These are phyloP conservation scores for Sicyos edulis DNA, from an alignment of 306 rosid species.

Conservation along the genomic window DNA sequence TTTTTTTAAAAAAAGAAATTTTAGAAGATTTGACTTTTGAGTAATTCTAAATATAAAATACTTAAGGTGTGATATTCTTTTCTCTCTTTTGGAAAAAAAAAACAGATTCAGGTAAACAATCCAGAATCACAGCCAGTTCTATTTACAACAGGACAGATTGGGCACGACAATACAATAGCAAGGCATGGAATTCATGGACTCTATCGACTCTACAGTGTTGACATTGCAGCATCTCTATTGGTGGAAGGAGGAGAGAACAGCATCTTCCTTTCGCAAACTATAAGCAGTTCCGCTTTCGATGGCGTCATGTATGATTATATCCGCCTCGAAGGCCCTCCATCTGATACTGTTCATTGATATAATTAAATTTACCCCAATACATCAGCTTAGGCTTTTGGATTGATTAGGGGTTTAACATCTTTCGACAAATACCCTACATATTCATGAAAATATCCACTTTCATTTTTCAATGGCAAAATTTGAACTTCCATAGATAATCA, in stretches of 20 bases:
- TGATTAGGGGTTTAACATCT: too few relatives aligned
- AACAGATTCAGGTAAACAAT: conserved; percentile 16
- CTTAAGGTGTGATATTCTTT: too few relatives aligned
- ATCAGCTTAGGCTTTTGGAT: too few relatives aligned
- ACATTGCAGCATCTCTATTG: background rate
- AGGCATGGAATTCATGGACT: conserved; percentile 33
- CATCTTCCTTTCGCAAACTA: conserved; percentile 23
- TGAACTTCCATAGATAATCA: background rate
- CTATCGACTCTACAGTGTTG: conserved; percentile 15
- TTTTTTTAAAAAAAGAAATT: too few relatives aligned
- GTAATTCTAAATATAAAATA: too few relatives aligned
- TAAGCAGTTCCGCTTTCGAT: conserved; percentile 1
- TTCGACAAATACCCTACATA: too few relatives aligned
- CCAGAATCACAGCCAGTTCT: background rate
- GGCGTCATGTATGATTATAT: conserved; percentile 29
- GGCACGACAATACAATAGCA: conserved; percentile 15
- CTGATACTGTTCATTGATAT: too few relatives aligned
- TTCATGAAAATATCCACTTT: background rate
- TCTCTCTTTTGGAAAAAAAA: too few relatives aligned
- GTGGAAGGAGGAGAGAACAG: conserved; percentile 20
- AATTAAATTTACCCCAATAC: too few relatives aligned
- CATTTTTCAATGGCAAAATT: background rate
- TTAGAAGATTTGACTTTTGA: too few relatives aligned
- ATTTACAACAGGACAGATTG: conserved; percentile 15
- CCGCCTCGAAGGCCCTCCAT: conserved; percentile 30